A percentile compares a stretch with the other conserved stretches of the same genome.
Evolutionary conservation across 768 basidiomycete genomes (phyloP).

Genomic region (Agrocybe praecox): DNA sequence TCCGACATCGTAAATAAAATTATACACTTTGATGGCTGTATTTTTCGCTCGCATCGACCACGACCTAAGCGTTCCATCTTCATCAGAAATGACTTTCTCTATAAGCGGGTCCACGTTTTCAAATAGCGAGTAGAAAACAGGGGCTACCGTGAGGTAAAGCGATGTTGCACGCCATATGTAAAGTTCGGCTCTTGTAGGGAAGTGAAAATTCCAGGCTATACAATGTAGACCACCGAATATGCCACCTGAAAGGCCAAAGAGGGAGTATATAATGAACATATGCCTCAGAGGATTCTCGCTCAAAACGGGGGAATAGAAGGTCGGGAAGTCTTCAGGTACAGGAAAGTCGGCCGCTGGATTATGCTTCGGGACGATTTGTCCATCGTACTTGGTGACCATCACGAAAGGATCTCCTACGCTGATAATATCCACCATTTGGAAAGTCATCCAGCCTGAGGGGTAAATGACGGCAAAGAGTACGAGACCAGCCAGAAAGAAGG

Average conservation of each 20-base stretch:
- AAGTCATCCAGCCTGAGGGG: too few species aligned
- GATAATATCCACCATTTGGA: neutral
- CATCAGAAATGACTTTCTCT: neutral
- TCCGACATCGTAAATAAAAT: neutral
- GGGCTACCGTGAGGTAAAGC: neutral
- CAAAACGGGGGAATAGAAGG: neutral
- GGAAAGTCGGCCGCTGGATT: neutral
- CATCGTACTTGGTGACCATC: neutral
- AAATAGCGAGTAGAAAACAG: neutral
- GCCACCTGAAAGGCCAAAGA: neutral
- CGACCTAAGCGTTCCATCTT: neutral
- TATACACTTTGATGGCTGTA: neutral
- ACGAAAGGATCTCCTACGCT: neutral
- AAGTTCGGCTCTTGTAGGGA: neutral
- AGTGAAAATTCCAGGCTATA: constrained; percentile 5
- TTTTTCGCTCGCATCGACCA: neutral
- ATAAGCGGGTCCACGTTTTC: neutral
- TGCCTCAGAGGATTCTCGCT: neutral
- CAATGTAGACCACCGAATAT: constrained; percentile 4
- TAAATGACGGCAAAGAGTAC: too few species aligned
- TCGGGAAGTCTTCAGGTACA: neutral
- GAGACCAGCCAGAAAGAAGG: too few species aligned
- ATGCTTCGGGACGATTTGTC: neutral
- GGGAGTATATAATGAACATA: neutral
- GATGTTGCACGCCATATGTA: constrained; percentile 1